Percentiles rank a stretch among this genome's conserved stretches.
These are phyloP conservation scores for Sungouiozyma ichnusensis DNA, from an alignment of 805 yeast species.

Conservation along the genomic window DNA sequence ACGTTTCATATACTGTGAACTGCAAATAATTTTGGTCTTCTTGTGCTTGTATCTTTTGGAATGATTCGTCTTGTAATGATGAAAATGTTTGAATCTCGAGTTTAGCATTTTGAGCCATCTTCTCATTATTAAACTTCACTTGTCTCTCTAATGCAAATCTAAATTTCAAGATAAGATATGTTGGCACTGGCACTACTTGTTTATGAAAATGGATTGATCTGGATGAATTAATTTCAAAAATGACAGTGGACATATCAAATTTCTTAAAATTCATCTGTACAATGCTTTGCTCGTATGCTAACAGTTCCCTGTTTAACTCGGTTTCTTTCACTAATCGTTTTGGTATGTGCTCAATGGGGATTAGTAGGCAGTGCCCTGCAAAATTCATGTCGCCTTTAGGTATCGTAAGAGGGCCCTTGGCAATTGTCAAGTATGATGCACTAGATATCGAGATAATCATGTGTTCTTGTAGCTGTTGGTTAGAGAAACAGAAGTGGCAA, in stretches of 20 bases:
- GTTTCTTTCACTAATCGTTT: constrained; percentile 25
- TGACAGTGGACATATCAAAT: constrained; percentile 41
- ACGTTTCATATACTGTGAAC: constrained; percentile 29
- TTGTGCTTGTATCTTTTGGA: constrained; percentile 21
- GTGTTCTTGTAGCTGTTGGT: constrained; percentile 66
- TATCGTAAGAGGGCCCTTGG: constrained; percentile 74
- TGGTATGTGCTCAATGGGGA: constrained; percentile 69
- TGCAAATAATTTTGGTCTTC: constrained; percentile 25
- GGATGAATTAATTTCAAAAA: constrained; percentile 58
- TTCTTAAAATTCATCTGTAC: constrained; percentile 36
- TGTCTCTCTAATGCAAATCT: constrained; percentile 37
- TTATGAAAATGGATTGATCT: constrained; percentile 65
- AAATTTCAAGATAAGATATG: constrained; percentile 35
- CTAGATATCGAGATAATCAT: constrained; percentile 71
- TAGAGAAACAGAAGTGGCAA: constrained; percentile 79
- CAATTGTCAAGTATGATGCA: constrained; percentile 57
- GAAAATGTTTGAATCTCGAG: constrained; percentile 33
- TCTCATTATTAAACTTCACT: constrained; percentile 37
- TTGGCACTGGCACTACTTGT: constrained; percentile 65
- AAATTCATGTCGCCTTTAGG: constrained; percentile 41
- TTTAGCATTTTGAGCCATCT: constrained; percentile 32
- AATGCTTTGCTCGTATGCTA: constrained; percentile 37
- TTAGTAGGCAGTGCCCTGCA: constrained; percentile 73
- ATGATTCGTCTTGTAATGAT: constrained; percentile 18
- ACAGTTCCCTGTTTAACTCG: constrained; percentile 35